Evolutionary conservation across 2,329 filamentous ascomycete species (phyloP), one percentile per base, ranked within the genome.

Genomic region (Colletotrichum endophyticum): DNA sequence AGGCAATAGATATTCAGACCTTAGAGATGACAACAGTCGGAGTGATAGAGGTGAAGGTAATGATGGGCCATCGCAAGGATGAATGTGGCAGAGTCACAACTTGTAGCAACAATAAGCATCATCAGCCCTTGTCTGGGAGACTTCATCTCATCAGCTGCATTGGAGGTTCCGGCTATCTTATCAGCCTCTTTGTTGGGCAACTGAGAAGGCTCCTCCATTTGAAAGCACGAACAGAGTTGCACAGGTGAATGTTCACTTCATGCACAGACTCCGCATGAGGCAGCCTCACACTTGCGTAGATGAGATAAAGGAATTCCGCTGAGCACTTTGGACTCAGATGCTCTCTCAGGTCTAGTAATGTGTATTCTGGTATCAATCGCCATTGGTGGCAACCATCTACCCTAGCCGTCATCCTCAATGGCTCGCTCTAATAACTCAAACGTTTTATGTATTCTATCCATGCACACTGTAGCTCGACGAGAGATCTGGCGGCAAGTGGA

Each of bases 341-440:
- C 3, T n/a, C 13, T 30, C 57, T 30, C 25, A 7, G 11, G 59
- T 39, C 30, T 44, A 39, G 63, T 22, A 66, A 53, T 25, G 36
- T 44, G 25, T 34, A 73, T 70, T 73, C 16, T 32, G 25, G 64
- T 64, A 63, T 59, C 15, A 19, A 73, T 34, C 34, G 70, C 63
- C 34, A 59, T 61, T 32, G 22, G 25, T 69, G 70, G 44, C 34
- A 59, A 63, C 25, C 27, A 49, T 69, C 59, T 73, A 76, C 63
- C 28, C 63, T 59, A 36, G 66, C 49, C 27, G 6, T n/a, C 56
- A 44, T 19, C 66, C 32, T 2, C 16, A 49, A 36, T 30, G 56
- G 27, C 27, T 32, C 16, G 19, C 44, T 32, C n/a, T 44, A 44
- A n/a, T 49, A 57, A 32, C 36, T 30, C n/a, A 11, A 67, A 11